Evolutionary conservation across 768 basidiomycete genomes (phyloP), one percentile per base, ranked within the genome.

Genomic region (Russula sp.): DNA sequence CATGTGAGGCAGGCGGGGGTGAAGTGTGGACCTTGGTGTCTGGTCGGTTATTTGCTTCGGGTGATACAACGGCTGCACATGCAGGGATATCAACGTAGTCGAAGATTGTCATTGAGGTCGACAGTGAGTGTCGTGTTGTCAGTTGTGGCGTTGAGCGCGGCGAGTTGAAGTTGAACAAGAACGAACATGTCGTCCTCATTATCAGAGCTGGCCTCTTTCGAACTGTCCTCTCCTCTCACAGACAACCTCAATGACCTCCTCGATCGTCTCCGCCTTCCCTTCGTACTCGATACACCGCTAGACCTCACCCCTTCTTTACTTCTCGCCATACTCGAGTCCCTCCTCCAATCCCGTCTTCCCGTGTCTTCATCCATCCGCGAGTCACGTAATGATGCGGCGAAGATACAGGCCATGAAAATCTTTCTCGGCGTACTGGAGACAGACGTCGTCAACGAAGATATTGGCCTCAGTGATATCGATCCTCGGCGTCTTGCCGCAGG

Each of bases 221-320:
- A 68, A 3, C 14, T 66, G 5, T 55, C 68, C 3, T 49, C 58
- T 51, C 64, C 62, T 20, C 62, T 72, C 28, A 59, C 66, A 55
- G 61, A 63, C 8, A 61, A 57, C 46, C 62, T 78, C 44, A 78
- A 78, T 67, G 58, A 61, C 6, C 73, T 78, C 42, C 67, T 78
- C 32, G 46, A 57, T 16, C 67, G 57, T 2, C 69, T 78, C 40
- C 49, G 59, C 14, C 71, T 78, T n/a, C 74, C 76, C 14, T 69
- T 77, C 50, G 59, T 63, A 10, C 67, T 79, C 9, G 73, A 77
- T 13, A 68, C 73, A 4, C 76, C 77, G 1, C 68, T 69, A 32
- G 87, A 92, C 69, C 80, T 92, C 11, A 89, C 87, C 0, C 89
- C 90, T 0, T 83, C 85, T 0, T 79, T 92, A 9, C 79, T 92